Evolutionary conservation across 2,329 filamentous ascomycete genomes (phyloP).

Genomic region (Cladorrhinum sp.): DNA sequence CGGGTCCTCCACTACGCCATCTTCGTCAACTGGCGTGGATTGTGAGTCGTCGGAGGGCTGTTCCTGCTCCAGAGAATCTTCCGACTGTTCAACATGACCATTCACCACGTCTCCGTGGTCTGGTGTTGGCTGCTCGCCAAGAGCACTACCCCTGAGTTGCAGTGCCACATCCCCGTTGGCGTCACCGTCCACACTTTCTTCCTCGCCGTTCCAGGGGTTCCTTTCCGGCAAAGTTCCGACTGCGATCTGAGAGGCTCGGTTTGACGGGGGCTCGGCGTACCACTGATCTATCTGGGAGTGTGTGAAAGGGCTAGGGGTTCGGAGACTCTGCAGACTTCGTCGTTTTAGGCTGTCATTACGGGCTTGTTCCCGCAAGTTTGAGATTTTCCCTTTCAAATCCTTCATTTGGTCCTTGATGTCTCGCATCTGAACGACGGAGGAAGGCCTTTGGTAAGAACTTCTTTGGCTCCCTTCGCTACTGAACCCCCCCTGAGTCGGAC

Average conservation of each 20-base stretch:
- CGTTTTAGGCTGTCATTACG: conserved; percentile 75
- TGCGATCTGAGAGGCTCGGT: conserved; percentile 23
- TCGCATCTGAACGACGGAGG: conserved; percentile 70
- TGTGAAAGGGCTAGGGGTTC: conserved; percentile 76
- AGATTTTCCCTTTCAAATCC: conserved; percentile 81
- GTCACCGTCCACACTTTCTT: conserved; percentile 30
- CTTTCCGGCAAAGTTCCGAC: neutral
- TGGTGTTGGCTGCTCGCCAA: neutral
- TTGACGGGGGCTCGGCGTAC: conserved; percentile 38
- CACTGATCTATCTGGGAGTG: conserved; percentile 59
- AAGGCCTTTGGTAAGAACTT: conserved; percentile 56
- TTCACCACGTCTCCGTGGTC: conserved; percentile 22
- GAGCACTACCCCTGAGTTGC: neutral
- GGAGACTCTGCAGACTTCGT: conserved; percentile 70
- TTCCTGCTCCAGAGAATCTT: conserved; percentile 28
- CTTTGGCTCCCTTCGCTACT: conserved; percentile 35
- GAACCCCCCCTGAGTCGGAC: conserved; percentile 43
- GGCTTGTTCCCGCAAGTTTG: conserved; percentile 72
- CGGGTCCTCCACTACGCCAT: conserved; percentile 32
- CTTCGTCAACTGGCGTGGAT: conserved; percentile 17
- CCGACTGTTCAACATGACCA: conserved; percentile 29
- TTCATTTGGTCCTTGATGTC: conserved; percentile 80
- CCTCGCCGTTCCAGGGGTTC: conserved; percentile 31
- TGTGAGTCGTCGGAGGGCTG: conserved; percentile 22
- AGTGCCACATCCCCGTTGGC: conserved; percentile 15